A percentile compares a stretch with the other conserved stretches of the same genome.
These are phyloP conservation scores for Komagataella pseudopastoris DNA, from an alignment of 805 yeast genomes.

Conservation along the genomic window DNA sequence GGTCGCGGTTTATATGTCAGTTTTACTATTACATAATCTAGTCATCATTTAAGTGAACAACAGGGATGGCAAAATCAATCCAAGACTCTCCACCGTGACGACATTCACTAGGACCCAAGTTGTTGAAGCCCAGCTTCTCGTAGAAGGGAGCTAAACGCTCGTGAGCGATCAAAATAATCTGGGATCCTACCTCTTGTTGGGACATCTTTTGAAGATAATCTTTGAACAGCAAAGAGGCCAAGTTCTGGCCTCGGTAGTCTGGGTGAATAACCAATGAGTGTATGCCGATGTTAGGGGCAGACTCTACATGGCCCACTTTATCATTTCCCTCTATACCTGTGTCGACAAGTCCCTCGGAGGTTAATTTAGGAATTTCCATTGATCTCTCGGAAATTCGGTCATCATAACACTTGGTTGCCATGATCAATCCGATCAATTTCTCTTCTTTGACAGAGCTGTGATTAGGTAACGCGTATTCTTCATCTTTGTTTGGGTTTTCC, in stretches of 20 bases:
- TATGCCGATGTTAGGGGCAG: slow-evolving; percentile 60
- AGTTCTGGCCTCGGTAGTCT: slow-evolving; percentile 64
- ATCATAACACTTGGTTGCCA: slow-evolving; percentile 57
- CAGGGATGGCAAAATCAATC: slow-evolving; percentile 37
- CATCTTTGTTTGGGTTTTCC: slow-evolving; percentile 12
- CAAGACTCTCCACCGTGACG: slow-evolving; percentile 44
- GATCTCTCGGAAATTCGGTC: slow-evolving; percentile 38
- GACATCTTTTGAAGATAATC: slow-evolving; percentile 86
- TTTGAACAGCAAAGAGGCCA: slow-evolving; percentile 72
- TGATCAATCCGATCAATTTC: slow-evolving; percentile 63
- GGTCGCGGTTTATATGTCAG: not conserved
- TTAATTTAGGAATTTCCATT: slow-evolving; percentile 43
- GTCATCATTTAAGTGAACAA: slow-evolving; percentile 31
- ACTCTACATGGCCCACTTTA: slow-evolving; percentile 56
- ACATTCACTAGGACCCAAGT: slow-evolving; percentile 51
- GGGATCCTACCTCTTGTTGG: slow-evolving; percentile 75
- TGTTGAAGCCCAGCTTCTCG: slow-evolving; percentile 66
- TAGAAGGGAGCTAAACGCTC: slow-evolving; percentile 61
- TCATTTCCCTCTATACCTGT: slow-evolving; percentile 8
- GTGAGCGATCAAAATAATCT: slow-evolving; percentile 64
- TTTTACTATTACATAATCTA: not conserved
- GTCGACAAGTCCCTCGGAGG: slow-evolving; percentile 10
- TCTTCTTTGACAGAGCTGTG: slow-evolving; percentile 42
- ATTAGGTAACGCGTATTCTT: slow-evolving; percentile 23
- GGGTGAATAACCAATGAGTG: slow-evolving; percentile 75